Percentiles rank a stretch among this genome's conserved stretches.
Evolutionary conservation across 1,139 yeast genomes (phyloP).

Genomic region (Scheffersomyces illinoinensis): DNA sequence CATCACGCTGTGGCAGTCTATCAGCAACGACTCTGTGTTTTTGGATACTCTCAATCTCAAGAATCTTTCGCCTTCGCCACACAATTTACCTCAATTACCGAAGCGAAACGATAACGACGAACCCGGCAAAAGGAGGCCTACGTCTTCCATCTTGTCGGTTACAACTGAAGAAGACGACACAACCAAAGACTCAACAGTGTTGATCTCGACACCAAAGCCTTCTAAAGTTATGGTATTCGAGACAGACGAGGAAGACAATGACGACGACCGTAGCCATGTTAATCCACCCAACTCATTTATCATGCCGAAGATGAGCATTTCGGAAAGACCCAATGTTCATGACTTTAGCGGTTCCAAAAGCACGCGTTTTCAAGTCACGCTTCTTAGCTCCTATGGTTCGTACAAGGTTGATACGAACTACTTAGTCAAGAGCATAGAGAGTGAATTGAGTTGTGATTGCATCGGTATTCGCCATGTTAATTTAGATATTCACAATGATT

Average conservation of each 20-base stretch:
- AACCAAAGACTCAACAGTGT: slow-evolving; percentile 15
- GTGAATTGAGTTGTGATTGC: slow-evolving; percentile 5
- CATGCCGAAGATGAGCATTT: slow-evolving; percentile 38
- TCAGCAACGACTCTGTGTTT: slow-evolving; percentile 10
- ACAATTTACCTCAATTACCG: neutral
- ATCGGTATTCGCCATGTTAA: slow-evolving; percentile 19
- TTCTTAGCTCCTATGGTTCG: slow-evolving; percentile 20
- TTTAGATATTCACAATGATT: slow-evolving; percentile 4
- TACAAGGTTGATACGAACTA: slow-evolving; percentile 21
- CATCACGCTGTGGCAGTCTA: slow-evolving; percentile 21
- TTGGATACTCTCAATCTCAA: neutral
- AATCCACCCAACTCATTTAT: slow-evolving; percentile 27
- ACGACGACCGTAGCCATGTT: slow-evolving; percentile 18
- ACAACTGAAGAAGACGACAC: slow-evolving; percentile 24
- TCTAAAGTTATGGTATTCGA: slow-evolving; percentile 40
- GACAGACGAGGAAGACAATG: slow-evolving; percentile 42
- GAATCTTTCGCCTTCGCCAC: slow-evolving; percentile 3
- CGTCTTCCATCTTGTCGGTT: slow-evolving; percentile 26
- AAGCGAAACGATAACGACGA: neutral
- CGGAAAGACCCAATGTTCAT: slow-evolving; percentile 12
- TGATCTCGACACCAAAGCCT: slow-evolving; percentile 13
- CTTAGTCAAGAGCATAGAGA: slow-evolving; percentile 19
- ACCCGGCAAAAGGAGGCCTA: slow-evolving; percentile 1
- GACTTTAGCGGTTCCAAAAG: neutral
- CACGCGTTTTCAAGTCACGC: slow-evolving; percentile 14